A percentile compares a stretch with the other conserved stretches of the same genome.
These are phyloP conservation scores for Talaromyces sp. DNA, from an alignment of 2,329 filamentous ascomycete species.

Conservation along the genomic window DNA sequence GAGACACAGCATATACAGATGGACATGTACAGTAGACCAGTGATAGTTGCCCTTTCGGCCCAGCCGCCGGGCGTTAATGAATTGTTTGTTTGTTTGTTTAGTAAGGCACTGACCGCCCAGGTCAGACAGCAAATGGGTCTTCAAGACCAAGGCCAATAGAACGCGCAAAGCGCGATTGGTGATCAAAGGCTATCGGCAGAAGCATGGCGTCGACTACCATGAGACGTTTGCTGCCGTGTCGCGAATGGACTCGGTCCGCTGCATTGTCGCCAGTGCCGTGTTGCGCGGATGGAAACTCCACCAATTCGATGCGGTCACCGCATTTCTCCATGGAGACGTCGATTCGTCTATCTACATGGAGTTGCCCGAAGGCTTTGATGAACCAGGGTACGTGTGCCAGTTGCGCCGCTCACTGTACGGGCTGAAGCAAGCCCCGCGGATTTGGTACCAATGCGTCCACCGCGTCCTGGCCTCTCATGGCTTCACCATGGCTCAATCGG, in stretches of 20 bases:
- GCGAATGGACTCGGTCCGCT: constrained; percentile 4
- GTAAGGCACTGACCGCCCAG: too few species aligned
- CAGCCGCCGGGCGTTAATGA: too few species aligned
- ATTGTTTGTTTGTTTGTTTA: too few species aligned
- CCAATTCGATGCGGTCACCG: constrained; percentile 5
- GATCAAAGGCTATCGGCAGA: constrained; percentile 9
- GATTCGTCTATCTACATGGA: constrained; percentile 4
- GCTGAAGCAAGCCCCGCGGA: constrained; percentile 5
- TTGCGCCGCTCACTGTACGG: constrained; percentile 5
- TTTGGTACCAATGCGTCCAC: constrained; percentile 9
- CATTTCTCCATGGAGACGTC: constrained; percentile 4
- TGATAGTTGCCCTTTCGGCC: too few species aligned
- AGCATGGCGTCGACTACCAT: constrained; percentile 4
- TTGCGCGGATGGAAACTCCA: constrained; percentile 6
- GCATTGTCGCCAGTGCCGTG: constrained; percentile 7
- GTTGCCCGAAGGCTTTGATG: constrained; percentile 2
- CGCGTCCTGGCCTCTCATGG: constrained; percentile 3
- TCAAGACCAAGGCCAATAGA: constrained; percentile 5
- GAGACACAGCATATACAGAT: too few species aligned
- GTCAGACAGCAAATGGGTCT: constrained; percentile 6
- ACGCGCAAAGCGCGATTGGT: constrained; percentile 2
- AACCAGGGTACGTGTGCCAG: constrained; percentile 2
- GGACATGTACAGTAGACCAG: too few species aligned
- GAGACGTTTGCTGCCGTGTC: constrained; percentile 4
- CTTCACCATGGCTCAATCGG: constrained; percentile 2